A percentile compares a stretch with the other conserved stretches of the same genome.
Conservation (phyloP, 371 early-diverging fungal genomes). For the Cladochytrium tenue region DNA sequence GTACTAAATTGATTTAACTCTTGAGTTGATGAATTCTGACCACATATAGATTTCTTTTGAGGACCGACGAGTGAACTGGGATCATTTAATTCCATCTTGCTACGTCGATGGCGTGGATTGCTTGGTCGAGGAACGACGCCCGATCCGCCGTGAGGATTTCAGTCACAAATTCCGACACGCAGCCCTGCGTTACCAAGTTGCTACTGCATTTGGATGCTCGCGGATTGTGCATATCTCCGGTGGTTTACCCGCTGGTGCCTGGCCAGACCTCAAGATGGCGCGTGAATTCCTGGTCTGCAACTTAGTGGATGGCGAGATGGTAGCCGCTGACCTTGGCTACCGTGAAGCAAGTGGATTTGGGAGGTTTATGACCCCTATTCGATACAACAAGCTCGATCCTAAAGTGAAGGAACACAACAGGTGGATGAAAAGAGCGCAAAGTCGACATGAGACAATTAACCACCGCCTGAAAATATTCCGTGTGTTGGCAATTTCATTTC, state of each 20-base stretch:
- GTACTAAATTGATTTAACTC: neutral
- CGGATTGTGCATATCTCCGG: slow-evolving; percentile 6
- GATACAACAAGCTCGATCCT: neutral
- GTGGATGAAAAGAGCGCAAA: slow-evolving; percentile 6
- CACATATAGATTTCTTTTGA: slow-evolving; percentile 4
- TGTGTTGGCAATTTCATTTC: neutral
- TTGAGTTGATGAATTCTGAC: neutral
- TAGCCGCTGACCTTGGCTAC: slow-evolving; percentile 16
- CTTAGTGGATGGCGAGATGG: neutral
- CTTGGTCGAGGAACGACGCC: slow-evolving; percentile 4
- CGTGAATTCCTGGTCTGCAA: neutral
- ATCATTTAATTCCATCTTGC: neutral
- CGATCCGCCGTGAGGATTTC: slow-evolving; percentile 5
- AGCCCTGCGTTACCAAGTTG: slow-evolving; percentile 3
- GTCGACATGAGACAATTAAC: slow-evolving; percentile 12
- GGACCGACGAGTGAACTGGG: slow-evolving; percentile 8
- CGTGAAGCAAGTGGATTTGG: too few relatives aligned
- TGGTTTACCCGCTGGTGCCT: neutral
- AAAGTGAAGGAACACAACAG: slow-evolving; percentile 7
- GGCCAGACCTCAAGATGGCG: slow-evolving; percentile 10
- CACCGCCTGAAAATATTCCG: slow-evolving; percentile 13
- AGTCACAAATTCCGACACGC: slow-evolving; percentile 9
- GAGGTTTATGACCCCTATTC: neutral
- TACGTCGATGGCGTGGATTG: slow-evolving; percentile 13
- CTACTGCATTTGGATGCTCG: slow-evolving; percentile 9